Conservation (phyloP, 1,284 basidiomycete species). For the Clitocybe nebularis region DNA sequence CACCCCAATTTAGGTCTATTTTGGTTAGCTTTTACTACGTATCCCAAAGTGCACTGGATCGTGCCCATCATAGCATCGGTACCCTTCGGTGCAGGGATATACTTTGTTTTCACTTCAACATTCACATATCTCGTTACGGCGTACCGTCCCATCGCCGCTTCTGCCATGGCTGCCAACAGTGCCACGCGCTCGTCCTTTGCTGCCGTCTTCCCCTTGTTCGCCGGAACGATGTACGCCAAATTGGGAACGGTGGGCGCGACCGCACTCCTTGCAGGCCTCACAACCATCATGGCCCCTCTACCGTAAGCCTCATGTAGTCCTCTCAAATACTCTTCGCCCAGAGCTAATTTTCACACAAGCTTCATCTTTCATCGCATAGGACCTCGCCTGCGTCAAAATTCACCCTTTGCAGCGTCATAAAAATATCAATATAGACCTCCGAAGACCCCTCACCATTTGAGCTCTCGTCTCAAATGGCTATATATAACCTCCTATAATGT, state of each 20-base stretch:
- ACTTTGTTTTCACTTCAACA: conserved; percentile 62
- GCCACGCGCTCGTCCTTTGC: conserved; percentile 66
- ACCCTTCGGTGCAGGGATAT: conserved; percentile 57
- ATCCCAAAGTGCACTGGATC: conserved; percentile 67
- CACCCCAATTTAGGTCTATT: conserved; percentile 44
- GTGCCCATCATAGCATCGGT: conserved; percentile 61
- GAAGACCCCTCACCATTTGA: background rate
- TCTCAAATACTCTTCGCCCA: background rate
- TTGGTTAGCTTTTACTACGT: conserved; percentile 73
- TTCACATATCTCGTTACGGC: conserved; percentile 73
- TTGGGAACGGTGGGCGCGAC: conserved; percentile 75
- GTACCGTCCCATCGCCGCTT: conserved; percentile 76
- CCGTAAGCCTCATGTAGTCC: conserved; percentile 59
- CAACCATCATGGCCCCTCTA: conserved; percentile 65
- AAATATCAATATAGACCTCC: background rate
- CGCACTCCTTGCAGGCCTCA: conserved; percentile 70
- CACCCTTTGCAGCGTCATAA: conserved; percentile 27
- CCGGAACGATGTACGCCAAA: conserved; percentile 50
- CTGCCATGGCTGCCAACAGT: conserved; percentile 73
- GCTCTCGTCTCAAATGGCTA: background rate
- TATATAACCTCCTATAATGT: conserved; percentile 1
- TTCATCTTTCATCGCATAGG: conserved; percentile 36
- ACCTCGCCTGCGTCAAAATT: conserved; percentile 27
- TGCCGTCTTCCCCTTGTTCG: conserved; percentile 71
- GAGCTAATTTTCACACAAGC: conserved; percentile 15